These are phyloP conservation scores for Taiozyma onychis DNA, from an alignment of 1,139 yeast species.

Conservation along the genomic window DNA sequence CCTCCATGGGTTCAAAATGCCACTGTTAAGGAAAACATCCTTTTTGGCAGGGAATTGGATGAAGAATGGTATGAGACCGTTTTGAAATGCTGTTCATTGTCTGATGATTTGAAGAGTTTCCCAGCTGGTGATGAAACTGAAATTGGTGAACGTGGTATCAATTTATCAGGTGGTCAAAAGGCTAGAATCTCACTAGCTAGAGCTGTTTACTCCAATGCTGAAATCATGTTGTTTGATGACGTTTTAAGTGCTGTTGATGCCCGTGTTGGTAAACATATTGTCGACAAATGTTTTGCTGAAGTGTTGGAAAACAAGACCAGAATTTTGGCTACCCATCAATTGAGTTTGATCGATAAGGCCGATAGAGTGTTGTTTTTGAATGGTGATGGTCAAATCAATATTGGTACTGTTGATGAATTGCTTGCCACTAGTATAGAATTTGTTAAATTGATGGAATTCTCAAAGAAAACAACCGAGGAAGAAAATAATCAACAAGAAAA, in stretches of 20 bases:
- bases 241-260: slow-evolving; percentile 91
- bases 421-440: slow-evolving; percentile 40
- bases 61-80: slow-evolving; percentile 49
- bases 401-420: slow-evolving; percentile 52
- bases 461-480: slow-evolving; percentile 28
- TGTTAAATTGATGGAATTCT: slow-evolving; percentile 45
- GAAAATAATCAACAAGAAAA: slow-evolving; percentile 26
- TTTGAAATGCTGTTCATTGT: slow-evolving; percentile 59
- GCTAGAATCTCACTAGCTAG: slow-evolving; percentile 73
- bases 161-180: slow-evolving; percentile 90
- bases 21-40: slow-evolving; percentile 68
- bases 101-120: slow-evolving; percentile 59
- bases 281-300: slow-evolving; percentile 66
- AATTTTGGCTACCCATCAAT: slow-evolving; percentile 79
- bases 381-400: slow-evolving; percentile 55
- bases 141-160: slow-evolving; percentile 90
- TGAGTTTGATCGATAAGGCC: slow-evolving; percentile 63
- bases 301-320: slow-evolving; percentile 57
- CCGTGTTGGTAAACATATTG: slow-evolving; percentile 77
- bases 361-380: slow-evolving; percentile 64
- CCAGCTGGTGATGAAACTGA: slow-evolving; percentile 85
- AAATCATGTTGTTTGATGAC: slow-evolving; percentile 73
- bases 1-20: slow-evolving; percentile 91
- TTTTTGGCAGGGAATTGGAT: slow-evolving; percentile 61
- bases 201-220: slow-evolving; percentile 68